Conservation (phyloP, 1,139 yeast genomes). For the Magnusiomyces tetraspermus region DNA sequence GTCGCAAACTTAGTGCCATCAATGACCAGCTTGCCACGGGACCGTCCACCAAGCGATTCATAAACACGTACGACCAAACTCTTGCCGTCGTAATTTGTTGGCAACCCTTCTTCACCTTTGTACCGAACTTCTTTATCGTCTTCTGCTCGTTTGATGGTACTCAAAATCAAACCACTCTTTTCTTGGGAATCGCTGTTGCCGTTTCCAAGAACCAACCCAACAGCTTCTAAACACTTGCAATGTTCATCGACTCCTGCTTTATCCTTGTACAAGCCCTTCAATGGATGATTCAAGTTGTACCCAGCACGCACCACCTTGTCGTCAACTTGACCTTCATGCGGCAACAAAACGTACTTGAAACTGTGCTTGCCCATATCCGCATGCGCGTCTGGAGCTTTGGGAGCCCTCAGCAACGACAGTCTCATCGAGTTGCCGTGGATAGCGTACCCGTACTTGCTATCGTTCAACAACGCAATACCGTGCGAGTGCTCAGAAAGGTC, state of each 20-base stretch:
- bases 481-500: slow-evolving; percentile 78
- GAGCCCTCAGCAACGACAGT: slow-evolving; percentile 68
- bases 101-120: slow-evolving; percentile 29
- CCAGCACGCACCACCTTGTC: slow-evolving; percentile 63
- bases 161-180: slow-evolving; percentile 60
- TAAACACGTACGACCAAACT: slow-evolving; percentile 61
- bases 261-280: slow-evolving; percentile 18
- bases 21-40: slow-evolving; percentile 40
- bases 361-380: slow-evolving; percentile 90
- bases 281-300: slow-evolving; percentile 66
- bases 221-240: slow-evolving; percentile 20
- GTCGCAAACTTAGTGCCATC: slow-evolving; percentile 22
- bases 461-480: slow-evolving; percentile 81
- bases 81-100: slow-evolving; percentile 35
- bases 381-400: slow-evolving; percentile 83
- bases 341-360: slow-evolving; percentile 75
- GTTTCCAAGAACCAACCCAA: slow-evolving; percentile 38
- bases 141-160: slow-evolving; percentile 80
- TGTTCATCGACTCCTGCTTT: slow-evolving; percentile 1
- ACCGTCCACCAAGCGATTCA: slow-evolving; percentile 76
- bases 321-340: slow-evolving; percentile 63
- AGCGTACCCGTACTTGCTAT: slow-evolving; percentile 83
- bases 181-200: too few species aligned
- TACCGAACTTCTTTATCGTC: slow-evolving; percentile 50
- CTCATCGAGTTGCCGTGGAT: slow-evolving; percentile 86